These are phyloP conservation scores for Tieghemostelium lacteum DNA, from an alignment of 78 protist species.

Conservation along the genomic window DNA sequence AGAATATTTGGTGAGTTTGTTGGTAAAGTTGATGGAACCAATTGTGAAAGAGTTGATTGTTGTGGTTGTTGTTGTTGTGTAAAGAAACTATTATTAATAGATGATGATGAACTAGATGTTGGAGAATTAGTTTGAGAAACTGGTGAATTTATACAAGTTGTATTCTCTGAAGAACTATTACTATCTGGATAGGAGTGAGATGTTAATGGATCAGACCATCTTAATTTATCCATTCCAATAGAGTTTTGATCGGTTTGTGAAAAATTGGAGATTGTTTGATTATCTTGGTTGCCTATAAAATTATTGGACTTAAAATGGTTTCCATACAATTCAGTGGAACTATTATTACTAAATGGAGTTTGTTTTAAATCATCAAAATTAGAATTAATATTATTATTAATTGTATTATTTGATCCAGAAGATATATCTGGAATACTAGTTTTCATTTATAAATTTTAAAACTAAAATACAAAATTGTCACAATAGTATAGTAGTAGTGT, in stretches of 20 bases:
- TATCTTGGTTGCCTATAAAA: neutral
- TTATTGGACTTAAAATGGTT: too few species aligned
- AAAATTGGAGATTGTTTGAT: neutral
- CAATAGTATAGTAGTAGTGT: too few species aligned
- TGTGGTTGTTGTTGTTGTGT: neutral
- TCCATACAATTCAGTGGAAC: neutral
- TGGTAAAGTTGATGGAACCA: neutral
- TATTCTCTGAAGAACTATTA: conserved; percentile 13
- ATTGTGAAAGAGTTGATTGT: neutral
- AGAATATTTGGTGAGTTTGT: conserved; percentile 24
- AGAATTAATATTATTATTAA: too few species aligned
- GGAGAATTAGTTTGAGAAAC: conserved; percentile 6
- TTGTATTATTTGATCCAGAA: too few species aligned
- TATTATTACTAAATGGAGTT: neutral
- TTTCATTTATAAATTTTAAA: too few species aligned
- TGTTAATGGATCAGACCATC: conserved; percentile 11
- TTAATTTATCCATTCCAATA: conserved; percentile 13
- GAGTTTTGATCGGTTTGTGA: neutral
- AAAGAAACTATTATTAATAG: neutral
- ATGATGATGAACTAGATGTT: neutral
- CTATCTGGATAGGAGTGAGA: too few species aligned
- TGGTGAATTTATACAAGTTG: conserved; percentile 43
- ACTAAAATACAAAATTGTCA: too few species aligned
- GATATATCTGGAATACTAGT: too few species aligned
- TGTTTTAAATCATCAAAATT: too few species aligned